phyloP scores from a whole-genome alignment of 2,329 filamentous ascomycete genomes.

The Tolypocladium amazonense region DNA sequence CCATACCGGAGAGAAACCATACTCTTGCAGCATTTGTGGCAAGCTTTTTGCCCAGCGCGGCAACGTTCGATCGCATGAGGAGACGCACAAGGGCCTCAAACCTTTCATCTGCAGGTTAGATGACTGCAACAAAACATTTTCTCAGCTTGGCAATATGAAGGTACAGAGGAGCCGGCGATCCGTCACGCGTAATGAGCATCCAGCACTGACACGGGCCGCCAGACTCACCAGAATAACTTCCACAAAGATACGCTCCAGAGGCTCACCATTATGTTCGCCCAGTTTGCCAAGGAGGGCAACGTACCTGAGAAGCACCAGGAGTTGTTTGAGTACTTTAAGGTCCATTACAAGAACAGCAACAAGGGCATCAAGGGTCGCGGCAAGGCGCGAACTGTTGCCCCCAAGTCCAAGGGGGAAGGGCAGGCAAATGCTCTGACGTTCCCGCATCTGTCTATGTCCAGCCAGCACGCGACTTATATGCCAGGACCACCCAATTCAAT shows the following conservation, averaged over 20 bases:
- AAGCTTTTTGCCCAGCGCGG: conserved; percentile 79
- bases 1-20: conserved; percentile 81
- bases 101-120: conserved; percentile 75
- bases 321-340: conserved; percentile 74
- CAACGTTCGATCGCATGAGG: conserved; percentile 74
- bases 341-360: conserved; percentile 95
- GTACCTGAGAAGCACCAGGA: conserved; percentile 60
- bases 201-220: conserved; percentile 1
- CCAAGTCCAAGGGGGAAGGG: conserved; percentile 16
- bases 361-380: conserved; percentile 96
- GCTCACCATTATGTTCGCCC: conserved; percentile 61
- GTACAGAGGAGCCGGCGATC: conserved; percentile 25
- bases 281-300: conserved; percentile 42
- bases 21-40: conserved; percentile 66
- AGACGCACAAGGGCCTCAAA: conserved; percentile 68
- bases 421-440: conserved; percentile 4
- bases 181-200: not conserved
- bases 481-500: conserved; percentile 14
- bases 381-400: conserved; percentile 60
- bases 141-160: conserved; percentile 86
- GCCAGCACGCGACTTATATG: conserved; percentile 10
- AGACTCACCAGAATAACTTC: conserved; percentile 93
- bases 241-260: conserved; percentile 63
- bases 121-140: conserved; percentile 78
- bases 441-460: conserved; percentile 16